phyloP scores from a whole-genome alignment of 805 yeast genomes.

The Saccharomycopsis amapae region DNA sequence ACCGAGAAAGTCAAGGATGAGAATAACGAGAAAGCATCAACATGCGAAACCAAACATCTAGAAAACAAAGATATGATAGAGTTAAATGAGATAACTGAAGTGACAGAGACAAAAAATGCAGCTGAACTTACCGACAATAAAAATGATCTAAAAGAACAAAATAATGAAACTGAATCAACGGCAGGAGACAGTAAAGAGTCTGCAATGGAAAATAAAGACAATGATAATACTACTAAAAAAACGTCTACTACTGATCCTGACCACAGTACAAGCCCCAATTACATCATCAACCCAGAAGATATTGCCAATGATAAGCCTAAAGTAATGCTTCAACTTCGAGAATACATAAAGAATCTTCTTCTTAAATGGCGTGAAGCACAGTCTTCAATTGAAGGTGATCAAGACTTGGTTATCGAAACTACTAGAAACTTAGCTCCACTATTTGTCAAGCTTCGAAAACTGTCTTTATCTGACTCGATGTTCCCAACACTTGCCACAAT shows the following conservation, averaged over 20 bases:
- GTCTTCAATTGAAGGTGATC: conserved; percentile 22
- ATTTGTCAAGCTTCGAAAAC: conserved; percentile 46
- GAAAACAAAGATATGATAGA: background rate
- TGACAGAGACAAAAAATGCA: background rate
- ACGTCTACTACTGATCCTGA: too few relatives aligned
- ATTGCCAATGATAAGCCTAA: conserved; percentile 24
- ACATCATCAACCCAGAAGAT: conserved; percentile 12
- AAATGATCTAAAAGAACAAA: too few relatives aligned
- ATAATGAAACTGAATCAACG: too few relatives aligned
- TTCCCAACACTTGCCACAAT: conserved; percentile 54
- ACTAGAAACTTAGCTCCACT: conserved; percentile 43
- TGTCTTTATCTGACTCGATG: conserved; percentile 31
- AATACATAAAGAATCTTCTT: conserved; percentile 40
- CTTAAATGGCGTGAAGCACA: conserved; percentile 34
- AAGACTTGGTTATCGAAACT: conserved; percentile 41
- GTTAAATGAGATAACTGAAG: background rate
- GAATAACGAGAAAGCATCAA: conserved; percentile 6
- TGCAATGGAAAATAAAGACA: too few relatives aligned
- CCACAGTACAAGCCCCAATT: too few relatives aligned
- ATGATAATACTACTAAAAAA: too few relatives aligned
- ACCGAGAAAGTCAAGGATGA: conserved; percentile 13
- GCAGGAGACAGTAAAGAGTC: too few relatives aligned
- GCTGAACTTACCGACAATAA: background rate
- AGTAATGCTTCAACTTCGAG: conserved; percentile 37
- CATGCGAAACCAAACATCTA: background rate